Base-by-base conservation (phyloP, 345 rosid genomes). In the Ailanthus altissimus region DNA sequence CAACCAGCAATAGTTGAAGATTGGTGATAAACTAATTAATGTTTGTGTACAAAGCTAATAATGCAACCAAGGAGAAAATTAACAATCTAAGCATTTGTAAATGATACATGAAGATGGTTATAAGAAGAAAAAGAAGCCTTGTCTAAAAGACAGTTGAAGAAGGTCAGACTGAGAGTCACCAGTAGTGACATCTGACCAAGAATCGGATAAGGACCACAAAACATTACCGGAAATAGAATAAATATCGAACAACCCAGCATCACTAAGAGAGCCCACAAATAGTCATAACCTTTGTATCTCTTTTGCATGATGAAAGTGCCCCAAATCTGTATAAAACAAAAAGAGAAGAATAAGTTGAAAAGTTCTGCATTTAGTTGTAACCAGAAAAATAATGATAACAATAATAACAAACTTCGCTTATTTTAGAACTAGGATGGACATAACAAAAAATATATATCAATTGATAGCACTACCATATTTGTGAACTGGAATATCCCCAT, bases 221-320 rank as follows among this genome's bases (percentile, higher is more conserved):
- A 12, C 57, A 70, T 84, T 86, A 95, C 98, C 90, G 99, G 97
- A 80, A 92, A 95, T 67, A 92, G 84, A 78, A 92, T 92, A 80
- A 96, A 95, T 77, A 93, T 80, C 25, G 97, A 92, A 83, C 99
- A 95, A 3, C 99, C 99, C 58, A 93, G 73, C 21, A 97, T 93
- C 80, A 95, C 99, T 26, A 95, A 79, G 75, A 96, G 91, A 72
- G 99, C 97, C 61, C 92, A 71, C 80, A 88, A 77, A 88, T 95
- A 93, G 84, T 95, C 98, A 60, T 84, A 87, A 40, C 94, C 97
- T 74, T 81, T 92, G 75, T 93, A 95, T 85, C 67, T 91, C 82
- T 95, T 95, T 85, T 93, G 98, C 99, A 95, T 93, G 10, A 93
- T 95, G 69, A 90, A 79, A 74, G 94, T 92, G 32, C 98, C 97